These are phyloP conservation scores for Aaosphaeria arxii DNA, from an alignment of 2,329 filamentous ascomycete genomes.

Conservation along the genomic window DNA sequence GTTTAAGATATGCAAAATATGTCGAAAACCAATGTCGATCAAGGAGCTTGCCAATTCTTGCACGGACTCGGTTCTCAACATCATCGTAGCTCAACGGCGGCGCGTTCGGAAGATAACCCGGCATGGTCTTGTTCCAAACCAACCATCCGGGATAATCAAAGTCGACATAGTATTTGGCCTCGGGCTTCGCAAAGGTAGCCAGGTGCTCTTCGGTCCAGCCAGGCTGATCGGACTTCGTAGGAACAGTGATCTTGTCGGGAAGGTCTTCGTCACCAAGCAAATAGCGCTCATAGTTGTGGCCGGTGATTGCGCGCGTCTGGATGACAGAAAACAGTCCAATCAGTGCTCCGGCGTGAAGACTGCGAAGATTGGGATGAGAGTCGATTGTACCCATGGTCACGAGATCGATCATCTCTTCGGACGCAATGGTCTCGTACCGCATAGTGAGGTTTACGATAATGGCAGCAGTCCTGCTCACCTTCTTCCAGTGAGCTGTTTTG, in stretches of 20 bases:
- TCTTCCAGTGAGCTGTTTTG: conserved; percentile 89
- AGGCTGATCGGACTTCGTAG: conserved; percentile 67
- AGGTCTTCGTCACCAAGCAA: conserved; percentile 76
- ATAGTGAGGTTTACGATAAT: conserved; percentile 89
- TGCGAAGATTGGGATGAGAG: conserved; percentile 80
- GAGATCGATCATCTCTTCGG: conserved; percentile 76
- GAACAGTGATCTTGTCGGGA: conserved; percentile 71
- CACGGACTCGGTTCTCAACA: conserved; percentile 69
- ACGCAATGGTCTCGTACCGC: conserved; percentile 85
- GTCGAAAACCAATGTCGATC: conserved; percentile 82
- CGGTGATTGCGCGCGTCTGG: conserved; percentile 80
- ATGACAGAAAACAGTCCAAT: conserved; percentile 76
- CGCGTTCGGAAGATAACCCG: conserved; percentile 72
- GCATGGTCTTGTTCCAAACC: conserved; percentile 87
- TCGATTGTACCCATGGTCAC: conserved; percentile 82
- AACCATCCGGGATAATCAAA: conserved; percentile 93
- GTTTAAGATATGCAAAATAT: conserved; percentile 91
- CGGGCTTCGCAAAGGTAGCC: conserved; percentile 70
- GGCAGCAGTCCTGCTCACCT: conserved; percentile 82
- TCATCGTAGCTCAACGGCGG: conserved; percentile 75
- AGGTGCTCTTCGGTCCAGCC: conserved; percentile 79
- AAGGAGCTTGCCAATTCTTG: conserved; percentile 76
- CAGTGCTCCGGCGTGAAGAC: conserved; percentile 77
- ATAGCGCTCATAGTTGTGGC: conserved; percentile 84
- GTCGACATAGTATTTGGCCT: conserved; percentile 86